Evolutionary conservation across 805 yeast species (phyloP).

Genomic region (Saccharomycopsis malanga): DNA sequence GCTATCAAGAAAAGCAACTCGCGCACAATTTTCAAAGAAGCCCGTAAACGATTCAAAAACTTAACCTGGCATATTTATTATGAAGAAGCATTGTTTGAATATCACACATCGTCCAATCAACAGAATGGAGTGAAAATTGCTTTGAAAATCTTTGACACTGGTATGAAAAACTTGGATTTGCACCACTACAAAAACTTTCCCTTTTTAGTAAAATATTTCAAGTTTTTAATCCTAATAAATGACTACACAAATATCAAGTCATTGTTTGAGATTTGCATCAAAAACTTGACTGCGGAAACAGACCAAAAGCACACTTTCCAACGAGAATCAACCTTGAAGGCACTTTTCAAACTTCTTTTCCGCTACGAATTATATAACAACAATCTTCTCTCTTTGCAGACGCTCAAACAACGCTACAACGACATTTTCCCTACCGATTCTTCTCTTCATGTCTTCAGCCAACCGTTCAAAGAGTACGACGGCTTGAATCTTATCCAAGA

Average conservation of each 20-base stretch:
- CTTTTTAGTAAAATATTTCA: constrained; percentile 62
- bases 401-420: constrained; percentile 59
- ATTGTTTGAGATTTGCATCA: constrained; percentile 69
- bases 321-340: constrained; percentile 33
- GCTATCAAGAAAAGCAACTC: constrained; percentile 26
- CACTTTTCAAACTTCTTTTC: constrained; percentile 52
- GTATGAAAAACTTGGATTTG: constrained; percentile 41
- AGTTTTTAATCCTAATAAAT: constrained; percentile 60
- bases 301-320: constrained; percentile 16
- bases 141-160: constrained; percentile 68
- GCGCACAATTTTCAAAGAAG: constrained; percentile 57
- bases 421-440: constrained; percentile 59
- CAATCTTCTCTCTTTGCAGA: constrained; percentile 57
- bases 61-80: constrained; percentile 71
- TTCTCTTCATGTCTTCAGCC: constrained; percentile 13
- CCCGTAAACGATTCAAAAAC: constrained; percentile 62
- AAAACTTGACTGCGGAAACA: constrained; percentile 35
- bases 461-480: constrained; percentile 15
- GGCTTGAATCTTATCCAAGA: constrained; percentile 26
- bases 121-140: constrained; percentile 59
- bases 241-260: constrained; percentile 71
- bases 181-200: constrained; percentile 44
- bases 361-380: constrained; percentile 65
- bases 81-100: constrained; percentile 79
- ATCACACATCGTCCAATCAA: constrained; percentile 37